phyloP scores from a whole-genome alignment of 768 basidiomycete genomes.

The Macrolepiota albuminosa region DNA sequence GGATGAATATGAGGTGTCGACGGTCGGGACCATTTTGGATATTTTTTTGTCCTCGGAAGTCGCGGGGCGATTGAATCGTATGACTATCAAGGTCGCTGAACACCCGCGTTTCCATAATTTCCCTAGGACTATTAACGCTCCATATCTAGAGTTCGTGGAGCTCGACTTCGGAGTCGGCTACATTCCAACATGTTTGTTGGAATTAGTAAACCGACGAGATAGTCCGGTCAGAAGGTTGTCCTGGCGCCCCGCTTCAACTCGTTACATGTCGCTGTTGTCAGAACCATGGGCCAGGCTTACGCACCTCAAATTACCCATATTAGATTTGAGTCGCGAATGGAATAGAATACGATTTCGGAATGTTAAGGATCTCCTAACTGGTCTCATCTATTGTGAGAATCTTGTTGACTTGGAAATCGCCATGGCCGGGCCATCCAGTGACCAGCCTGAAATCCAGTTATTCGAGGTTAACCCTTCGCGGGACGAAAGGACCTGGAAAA shows the following conservation, averaged over 20 bases:
- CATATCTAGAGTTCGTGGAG: background rate
- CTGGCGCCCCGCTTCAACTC: background rate
- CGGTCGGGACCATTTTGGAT: background rate
- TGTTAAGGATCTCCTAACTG: background rate
- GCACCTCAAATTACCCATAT: slow-evolving; percentile 1
- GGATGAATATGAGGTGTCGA: background rate
- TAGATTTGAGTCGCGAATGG: too few species aligned
- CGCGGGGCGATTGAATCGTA: background rate
- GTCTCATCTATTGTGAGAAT: background rate
- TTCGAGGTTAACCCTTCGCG: background rate
- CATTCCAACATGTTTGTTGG: background rate
- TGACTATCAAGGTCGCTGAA: background rate
- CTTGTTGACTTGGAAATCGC: slow-evolving; percentile 2
- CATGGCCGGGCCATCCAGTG: background rate
- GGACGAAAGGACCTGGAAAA: background rate
- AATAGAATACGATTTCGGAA: too few species aligned
- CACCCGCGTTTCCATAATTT: background rate
- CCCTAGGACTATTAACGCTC: background rate
- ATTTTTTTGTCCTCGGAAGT: background rate
- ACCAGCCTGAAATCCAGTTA: background rate
- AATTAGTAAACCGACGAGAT: background rate
- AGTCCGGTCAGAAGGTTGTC: background rate
- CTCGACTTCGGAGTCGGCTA: background rate
- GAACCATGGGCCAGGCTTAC: slow-evolving; percentile 3
- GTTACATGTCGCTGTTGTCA: background rate